phyloP scores from a whole-genome alignment of 495 filamentous ascomycete genomes.

The Trypethelium eluteriae region DNA sequence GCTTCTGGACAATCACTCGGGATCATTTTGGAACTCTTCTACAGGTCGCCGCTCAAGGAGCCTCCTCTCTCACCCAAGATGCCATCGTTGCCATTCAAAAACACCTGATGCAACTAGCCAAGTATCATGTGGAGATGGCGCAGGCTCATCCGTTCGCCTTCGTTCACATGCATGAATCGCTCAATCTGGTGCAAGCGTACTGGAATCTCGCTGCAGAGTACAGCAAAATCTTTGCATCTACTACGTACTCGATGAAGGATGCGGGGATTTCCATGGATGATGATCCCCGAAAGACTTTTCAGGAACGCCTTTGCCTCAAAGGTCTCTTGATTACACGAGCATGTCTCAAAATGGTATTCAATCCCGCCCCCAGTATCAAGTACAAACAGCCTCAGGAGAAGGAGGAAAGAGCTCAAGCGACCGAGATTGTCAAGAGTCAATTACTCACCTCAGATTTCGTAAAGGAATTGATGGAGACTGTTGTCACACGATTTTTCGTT shows the following conservation, averaged over 20 bases:
- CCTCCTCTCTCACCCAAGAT: slow-evolving; percentile 30
- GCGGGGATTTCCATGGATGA: slow-evolving; percentile 46
- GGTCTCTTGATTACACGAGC: slow-evolving; percentile 75
- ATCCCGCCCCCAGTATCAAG: slow-evolving; percentile 69
- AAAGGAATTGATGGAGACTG: slow-evolving; percentile 65
- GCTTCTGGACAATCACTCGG: slow-evolving; percentile 67
- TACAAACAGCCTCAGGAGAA: slow-evolving; percentile 65
- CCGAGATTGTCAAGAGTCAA: slow-evolving; percentile 56
- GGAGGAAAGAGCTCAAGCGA: slow-evolving; percentile 57
- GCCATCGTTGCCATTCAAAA: slow-evolving; percentile 57
- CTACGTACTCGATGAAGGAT: slow-evolving; percentile 34
- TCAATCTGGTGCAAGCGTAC: slow-evolving; percentile 67
- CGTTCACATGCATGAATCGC: slow-evolving; percentile 66
- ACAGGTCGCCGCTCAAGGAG: neutral
- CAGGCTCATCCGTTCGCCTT: slow-evolving; percentile 69
- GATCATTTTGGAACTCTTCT: slow-evolving; percentile 51
- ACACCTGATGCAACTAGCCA: slow-evolving; percentile 80
- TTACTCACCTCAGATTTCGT: slow-evolving; percentile 70
- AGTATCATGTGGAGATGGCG: slow-evolving; percentile 82
- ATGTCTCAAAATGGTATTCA: slow-evolving; percentile 75
- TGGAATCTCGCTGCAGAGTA: slow-evolving; percentile 72
- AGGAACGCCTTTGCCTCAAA: slow-evolving; percentile 70
- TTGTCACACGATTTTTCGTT: slow-evolving; percentile 81
- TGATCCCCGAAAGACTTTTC: slow-evolving; percentile 45
- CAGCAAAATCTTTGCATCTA: slow-evolving; percentile 58